phyloP scores from a whole-genome alignment of 2,329 filamentous ascomycete genomes.

The Hypoxylon sp. region DNA sequence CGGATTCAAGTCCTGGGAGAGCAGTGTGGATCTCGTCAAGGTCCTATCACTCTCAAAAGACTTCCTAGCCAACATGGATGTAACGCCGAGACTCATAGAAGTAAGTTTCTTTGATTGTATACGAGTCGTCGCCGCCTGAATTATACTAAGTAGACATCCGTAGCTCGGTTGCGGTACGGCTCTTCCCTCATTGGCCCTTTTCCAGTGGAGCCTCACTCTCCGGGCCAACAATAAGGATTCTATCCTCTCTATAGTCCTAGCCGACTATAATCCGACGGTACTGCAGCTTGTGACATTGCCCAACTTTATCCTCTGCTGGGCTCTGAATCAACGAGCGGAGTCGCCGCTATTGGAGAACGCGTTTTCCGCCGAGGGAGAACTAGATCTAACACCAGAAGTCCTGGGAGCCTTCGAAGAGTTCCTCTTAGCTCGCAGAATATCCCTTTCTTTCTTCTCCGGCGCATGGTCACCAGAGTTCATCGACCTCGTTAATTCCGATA shows the following conservation, averaged over 20 bases:
- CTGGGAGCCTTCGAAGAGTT: conserved; percentile 69
- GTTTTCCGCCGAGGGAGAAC: conserved; percentile 63
- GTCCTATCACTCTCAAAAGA: conserved; percentile 64
- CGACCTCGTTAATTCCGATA: conserved; percentile 61
- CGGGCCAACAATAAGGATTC: conserved; percentile 41
- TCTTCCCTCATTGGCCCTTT: conserved; percentile 77
- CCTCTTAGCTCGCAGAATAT: conserved; percentile 65
- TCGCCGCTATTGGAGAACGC: conserved; percentile 59
- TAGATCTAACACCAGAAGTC: conserved; percentile 73
- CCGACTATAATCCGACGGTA: conserved; percentile 85
- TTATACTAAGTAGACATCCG: conserved; percentile 48
- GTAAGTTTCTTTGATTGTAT: conserved; percentile 55
- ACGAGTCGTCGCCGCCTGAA: conserved; percentile 3
- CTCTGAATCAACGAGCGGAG: conserved; percentile 60
- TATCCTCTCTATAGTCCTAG: conserved; percentile 72
- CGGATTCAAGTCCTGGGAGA: conserved; percentile 92
- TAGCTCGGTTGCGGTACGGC: conserved; percentile 85
- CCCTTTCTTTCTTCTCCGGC: conserved; percentile 77
- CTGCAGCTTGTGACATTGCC: conserved; percentile 83
- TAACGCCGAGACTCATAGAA: conserved; percentile 65
- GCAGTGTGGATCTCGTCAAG: conserved; percentile 82
- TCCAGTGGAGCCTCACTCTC: conserved; percentile 68
- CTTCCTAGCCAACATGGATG: conserved; percentile 52
- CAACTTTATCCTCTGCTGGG: conserved; percentile 81
- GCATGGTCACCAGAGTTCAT: conserved; percentile 79